Evolutionary conservation across 176 grass and related monocot species (phyloP).

Genomic region (Aegilops bicornis): DNA sequence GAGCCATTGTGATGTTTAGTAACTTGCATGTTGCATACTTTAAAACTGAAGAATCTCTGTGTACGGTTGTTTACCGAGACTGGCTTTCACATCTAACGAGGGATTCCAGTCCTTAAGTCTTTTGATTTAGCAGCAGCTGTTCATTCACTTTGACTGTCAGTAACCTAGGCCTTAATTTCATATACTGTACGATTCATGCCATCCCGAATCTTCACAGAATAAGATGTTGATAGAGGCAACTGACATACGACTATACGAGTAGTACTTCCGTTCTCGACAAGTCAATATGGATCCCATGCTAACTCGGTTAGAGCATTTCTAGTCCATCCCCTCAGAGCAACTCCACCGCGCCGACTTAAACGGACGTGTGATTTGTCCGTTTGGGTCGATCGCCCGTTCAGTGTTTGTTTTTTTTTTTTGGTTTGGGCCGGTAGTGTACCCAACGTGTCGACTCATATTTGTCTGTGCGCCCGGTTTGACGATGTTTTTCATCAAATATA

Average conservation of each 20-base stretch:
- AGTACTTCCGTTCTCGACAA: background rate
- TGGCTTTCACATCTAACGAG: background rate
- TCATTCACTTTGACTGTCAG: background rate
- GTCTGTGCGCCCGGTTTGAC: too few species aligned
- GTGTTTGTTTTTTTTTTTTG: too few species aligned
- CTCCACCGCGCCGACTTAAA: too few species aligned
- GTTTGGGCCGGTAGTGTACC: too few species aligned
- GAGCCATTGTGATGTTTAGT: background rate
- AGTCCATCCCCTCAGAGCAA: too few species aligned
- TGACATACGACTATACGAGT: background rate
- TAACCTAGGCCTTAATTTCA: background rate
- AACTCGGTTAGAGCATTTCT: too few species aligned
- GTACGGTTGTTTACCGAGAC: background rate
- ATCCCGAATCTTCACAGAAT: background rate
- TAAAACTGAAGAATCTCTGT: background rate
- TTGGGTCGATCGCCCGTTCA: too few species aligned
- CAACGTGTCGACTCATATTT: too few species aligned
- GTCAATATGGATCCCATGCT: background rate
- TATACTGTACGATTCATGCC: background rate
- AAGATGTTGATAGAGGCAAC: background rate
- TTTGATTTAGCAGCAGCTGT: background rate
- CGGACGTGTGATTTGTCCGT: too few species aligned
- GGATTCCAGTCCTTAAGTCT: background rate
- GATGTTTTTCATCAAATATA: too few species aligned
- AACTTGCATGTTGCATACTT: background rate